phyloP scores from a whole-genome alignment of 73 alveolate genomes.

The Tetrahymena elliotti region DNA sequence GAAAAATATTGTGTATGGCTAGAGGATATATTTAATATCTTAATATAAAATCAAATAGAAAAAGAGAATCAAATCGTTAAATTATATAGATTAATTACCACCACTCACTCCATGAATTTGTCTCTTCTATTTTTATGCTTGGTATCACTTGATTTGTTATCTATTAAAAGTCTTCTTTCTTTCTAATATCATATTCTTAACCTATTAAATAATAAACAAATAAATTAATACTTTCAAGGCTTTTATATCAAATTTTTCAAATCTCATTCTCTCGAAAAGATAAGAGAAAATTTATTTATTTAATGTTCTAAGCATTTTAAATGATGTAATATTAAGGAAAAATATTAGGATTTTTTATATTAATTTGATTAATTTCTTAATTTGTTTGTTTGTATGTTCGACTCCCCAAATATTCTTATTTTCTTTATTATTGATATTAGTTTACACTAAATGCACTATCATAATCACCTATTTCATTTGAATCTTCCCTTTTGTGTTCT shows the following conservation, averaged over 20 bases:
- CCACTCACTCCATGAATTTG: not conserved
- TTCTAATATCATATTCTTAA: not conserved
- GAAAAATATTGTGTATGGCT: no score
- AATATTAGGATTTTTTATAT: not conserved
- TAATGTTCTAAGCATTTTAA: no score
- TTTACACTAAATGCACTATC: not conserved
- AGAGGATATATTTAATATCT: no score
- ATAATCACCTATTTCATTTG: no score
- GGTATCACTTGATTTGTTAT: not conserved
- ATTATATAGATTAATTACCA: not conserved
- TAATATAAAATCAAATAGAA: no score
- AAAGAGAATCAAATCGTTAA: not conserved
- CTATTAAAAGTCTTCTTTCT: not conserved
- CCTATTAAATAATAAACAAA: not conserved
- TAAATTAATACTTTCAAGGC: no score
- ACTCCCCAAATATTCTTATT: not conserved
- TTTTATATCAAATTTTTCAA: no score
- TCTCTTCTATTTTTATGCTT: not conserved
- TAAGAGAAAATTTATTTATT: no score
- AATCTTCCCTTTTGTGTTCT: no score
- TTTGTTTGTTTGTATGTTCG: not conserved
- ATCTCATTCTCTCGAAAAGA: no score
- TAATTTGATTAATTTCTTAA: no score
- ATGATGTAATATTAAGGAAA: no score
- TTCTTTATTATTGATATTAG: not conserved